Evolutionary conservation across 1,139 yeast genomes (phyloP), one percentile per base, ranked within the genome.

Genomic region (Suhomyces choctaworum): DNA sequence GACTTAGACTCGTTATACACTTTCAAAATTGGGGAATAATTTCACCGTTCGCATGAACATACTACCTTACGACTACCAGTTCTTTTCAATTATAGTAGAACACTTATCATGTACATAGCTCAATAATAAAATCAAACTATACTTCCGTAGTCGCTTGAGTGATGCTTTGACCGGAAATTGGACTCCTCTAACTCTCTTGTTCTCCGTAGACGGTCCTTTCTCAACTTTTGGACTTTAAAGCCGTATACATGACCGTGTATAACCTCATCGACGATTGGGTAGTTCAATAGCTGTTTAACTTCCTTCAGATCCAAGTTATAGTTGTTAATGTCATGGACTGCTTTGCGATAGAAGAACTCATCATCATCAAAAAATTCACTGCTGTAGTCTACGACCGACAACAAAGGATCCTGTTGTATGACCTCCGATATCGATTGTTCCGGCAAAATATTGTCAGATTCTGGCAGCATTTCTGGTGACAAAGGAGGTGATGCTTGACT

Each of bases 201-300:
- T 12, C 31, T 33, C 24, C 32, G 27, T 5, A 36, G 29, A 17
- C 57, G 36, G 26, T 59, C 56, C 19, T 50, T 56, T 27, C 76
- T 47, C 34, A 70, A 52, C 44, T 64, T 64, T 34, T 62, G 61
- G 6, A 70, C 74, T 42, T 67, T 67, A 46, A 60, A 70, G 3
- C 76, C 75, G 48, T 61, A 70, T 16, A 52, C 58, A 50, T 70
- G 76, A 14, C 75, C 67, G 27, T 53, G 60, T 6, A 70, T 58
- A 32, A 68, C 53, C 39, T 69, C 73, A 36, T 70, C 76, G 7
- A 69, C 73, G 16, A 70, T 66, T 1, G 76, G 76, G 43, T 70
- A 70, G 39, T 70, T 68, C 25, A 70, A 48, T 30, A 70, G 35
- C 31, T 50, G 43, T 36, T 64, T 64, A 20, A 68, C 62, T 27